phyloP scores from a whole-genome alignment of 495 filamentous ascomycete species.

The Penicillium mononematosum region DNA sequence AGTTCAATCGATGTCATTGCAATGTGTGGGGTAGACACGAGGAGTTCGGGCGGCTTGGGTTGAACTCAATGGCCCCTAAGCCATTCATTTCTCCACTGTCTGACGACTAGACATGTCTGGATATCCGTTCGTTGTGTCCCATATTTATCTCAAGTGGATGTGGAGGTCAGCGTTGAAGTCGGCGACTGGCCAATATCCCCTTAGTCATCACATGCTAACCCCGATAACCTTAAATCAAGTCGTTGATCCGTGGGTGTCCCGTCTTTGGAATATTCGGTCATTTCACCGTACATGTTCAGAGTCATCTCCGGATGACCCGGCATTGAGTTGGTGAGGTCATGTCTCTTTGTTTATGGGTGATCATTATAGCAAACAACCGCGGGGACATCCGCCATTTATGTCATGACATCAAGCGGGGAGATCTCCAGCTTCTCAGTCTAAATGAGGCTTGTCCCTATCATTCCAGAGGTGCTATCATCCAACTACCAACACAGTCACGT shows the following conservation, averaged over 20 bases:
- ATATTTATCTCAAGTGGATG: neutral
- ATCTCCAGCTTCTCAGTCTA: neutral
- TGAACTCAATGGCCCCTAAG: neutral
- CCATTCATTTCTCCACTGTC: neutral
- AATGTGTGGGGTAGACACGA: constrained; percentile 4
- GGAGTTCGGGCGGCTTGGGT: neutral
- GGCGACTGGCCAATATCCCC: neutral
- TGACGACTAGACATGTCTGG: constrained; percentile 4
- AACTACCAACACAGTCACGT: neutral
- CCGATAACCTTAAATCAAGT: constrained; percentile 6
- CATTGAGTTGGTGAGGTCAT: constrained; percentile 6
- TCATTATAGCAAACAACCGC: neutral
- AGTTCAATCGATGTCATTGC: constrained; percentile 9
- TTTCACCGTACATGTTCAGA: neutral
- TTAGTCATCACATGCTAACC: constrained; percentile 1
- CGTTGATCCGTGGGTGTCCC: constrained; percentile 1
- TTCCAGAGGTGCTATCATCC: neutral
- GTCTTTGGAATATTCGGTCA: neutral
- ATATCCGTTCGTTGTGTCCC: neutral
- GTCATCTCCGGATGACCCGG: neutral
- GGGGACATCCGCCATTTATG: constrained; percentile 3
- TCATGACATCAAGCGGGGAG: neutral
- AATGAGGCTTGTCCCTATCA: neutral
- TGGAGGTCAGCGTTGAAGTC: neutral
- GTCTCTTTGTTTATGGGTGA: neutral